Evolutionary conservation across 805 yeast genomes (phyloP).

Genomic region (Suhomyces vadensis): DNA sequence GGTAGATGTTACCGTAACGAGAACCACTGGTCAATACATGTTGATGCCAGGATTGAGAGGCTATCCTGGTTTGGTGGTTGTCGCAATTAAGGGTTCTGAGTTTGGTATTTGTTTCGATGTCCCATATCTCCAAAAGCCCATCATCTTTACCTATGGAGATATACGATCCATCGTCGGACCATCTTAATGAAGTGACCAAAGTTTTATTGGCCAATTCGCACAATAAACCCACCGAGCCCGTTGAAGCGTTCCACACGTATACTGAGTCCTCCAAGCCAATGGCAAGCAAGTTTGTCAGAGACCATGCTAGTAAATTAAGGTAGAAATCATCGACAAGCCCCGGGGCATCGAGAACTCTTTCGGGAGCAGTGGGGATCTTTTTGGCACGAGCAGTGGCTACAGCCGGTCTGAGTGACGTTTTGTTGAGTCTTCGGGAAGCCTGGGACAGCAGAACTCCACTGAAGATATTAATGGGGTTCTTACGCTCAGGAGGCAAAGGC

Average conservation of each 20-base stretch:
- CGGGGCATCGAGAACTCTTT: slow-evolving; percentile 93
- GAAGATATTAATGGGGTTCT: slow-evolving; percentile 36
- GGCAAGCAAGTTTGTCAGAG: slow-evolving; percentile 75
- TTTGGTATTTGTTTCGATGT: slow-evolving; percentile 71
- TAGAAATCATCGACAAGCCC: slow-evolving; percentile 92
- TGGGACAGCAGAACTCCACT: slow-evolving; percentile 20
- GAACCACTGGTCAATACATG: slow-evolving; percentile 84
- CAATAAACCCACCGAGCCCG: slow-evolving; percentile 73
- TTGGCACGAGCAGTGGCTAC: slow-evolving; percentile 69
- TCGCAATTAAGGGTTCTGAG: slow-evolving; percentile 77
- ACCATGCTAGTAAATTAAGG: slow-evolving; percentile 85
- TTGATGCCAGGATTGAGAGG: slow-evolving; percentile 81
- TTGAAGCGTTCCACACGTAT: slow-evolving; percentile 88
- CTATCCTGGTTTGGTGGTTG: slow-evolving; percentile 66
- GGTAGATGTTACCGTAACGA: slow-evolving; percentile 79
- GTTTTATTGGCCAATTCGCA: slow-evolving; percentile 52
- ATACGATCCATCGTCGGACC: slow-evolving; percentile 91
- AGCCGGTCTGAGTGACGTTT: slow-evolving; percentile 42
- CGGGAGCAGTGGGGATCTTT: slow-evolving; percentile 84
- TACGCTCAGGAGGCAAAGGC: slow-evolving; percentile 76
- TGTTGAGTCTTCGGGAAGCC: slow-evolving; percentile 25
- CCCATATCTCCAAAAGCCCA: slow-evolving; percentile 92
- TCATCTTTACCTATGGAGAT: slow-evolving; percentile 80
- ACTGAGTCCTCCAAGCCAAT: slow-evolving; percentile 83
- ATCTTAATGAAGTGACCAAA: slow-evolving; percentile 68